phyloP scores from a whole-genome alignment of 495 filamentous ascomycete species.

The Pyronema domesticum region DNA sequence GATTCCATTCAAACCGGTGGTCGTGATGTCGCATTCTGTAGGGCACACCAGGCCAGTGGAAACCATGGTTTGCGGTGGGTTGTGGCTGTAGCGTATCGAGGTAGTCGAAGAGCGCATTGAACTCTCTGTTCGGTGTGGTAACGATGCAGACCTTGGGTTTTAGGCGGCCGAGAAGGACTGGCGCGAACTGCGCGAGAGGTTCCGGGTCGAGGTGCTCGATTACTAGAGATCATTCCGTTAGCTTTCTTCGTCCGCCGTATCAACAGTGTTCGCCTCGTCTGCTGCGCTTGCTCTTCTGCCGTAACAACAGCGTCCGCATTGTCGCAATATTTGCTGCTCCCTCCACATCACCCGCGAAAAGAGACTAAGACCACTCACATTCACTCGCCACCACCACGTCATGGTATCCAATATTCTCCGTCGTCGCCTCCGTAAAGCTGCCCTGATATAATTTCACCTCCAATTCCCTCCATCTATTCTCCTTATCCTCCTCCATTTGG shows the following conservation, averaged over 20 bases:
- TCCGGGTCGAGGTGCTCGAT: conserved; percentile 23
- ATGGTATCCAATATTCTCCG: conserved; percentile 1
- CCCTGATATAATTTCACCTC: conserved; percentile 17
- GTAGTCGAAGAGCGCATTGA: conserved; percentile 20
- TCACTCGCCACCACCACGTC: conserved; percentile 20
- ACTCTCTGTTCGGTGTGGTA: conserved; percentile 23
- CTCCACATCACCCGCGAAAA: too few relatives aligned
- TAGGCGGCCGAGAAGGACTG: conserved; percentile 16
- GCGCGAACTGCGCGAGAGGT: conserved; percentile 14
- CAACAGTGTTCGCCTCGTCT: too few relatives aligned
- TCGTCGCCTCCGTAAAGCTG: conserved; percentile 1
- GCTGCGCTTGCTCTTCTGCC: too few relatives aligned
- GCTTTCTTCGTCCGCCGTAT: background rate
- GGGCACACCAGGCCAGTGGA: conserved; percentile 5
- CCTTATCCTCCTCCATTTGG: background rate
- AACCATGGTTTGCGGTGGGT: background rate
- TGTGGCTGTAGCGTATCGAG: background rate
- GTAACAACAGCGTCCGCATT: background rate
- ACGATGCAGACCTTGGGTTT: conserved; percentile 20
- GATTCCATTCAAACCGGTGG: conserved; percentile 24
- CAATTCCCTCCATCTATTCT: conserved; percentile 17
- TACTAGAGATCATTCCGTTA: conserved; percentile 10
- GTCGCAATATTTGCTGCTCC: conserved; percentile 1
- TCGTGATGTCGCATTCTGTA: conserved; percentile 24
- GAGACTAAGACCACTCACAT: conserved; percentile 6